phyloP scores from a whole-genome alignment of 2,329 filamentous ascomycete genomes.

The Aspergillus persii region DNA sequence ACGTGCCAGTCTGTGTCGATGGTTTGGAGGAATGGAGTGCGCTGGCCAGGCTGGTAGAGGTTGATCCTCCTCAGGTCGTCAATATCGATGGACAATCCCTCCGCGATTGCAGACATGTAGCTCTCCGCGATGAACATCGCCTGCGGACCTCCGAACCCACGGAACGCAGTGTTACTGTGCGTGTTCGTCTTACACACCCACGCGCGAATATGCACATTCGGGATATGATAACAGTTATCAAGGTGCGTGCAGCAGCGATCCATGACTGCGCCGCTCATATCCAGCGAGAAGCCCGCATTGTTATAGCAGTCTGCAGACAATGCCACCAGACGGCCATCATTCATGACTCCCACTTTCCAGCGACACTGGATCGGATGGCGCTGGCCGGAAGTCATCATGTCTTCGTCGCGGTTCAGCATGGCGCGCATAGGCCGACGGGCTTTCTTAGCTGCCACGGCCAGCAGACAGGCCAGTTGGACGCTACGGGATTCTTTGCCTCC shows the following conservation, averaged over 20 bases:
- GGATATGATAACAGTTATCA: conserved; percentile 25
- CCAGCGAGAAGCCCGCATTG: conserved; percentile 21
- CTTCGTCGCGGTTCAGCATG: conserved; percentile 86
- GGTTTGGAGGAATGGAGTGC: conserved; percentile 22
- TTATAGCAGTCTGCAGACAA: conserved; percentile 19
- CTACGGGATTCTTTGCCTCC: conserved; percentile 84
- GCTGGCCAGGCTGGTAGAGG: conserved; percentile 19
- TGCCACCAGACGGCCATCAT: conserved; percentile 15
- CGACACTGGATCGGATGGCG: conserved; percentile 76
- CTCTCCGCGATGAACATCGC: conserved; percentile 25
- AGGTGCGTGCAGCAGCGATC: conserved; percentile 23
- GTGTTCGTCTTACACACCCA: conserved; percentile 26
- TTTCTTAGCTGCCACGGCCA: conserved; percentile 78
- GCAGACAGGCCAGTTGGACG: conserved; percentile 70
- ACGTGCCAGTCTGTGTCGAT: conserved; percentile 28
- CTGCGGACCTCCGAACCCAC: conserved; percentile 25
- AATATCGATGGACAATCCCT: conserved; percentile 17
- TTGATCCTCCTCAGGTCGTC: conserved; percentile 21
- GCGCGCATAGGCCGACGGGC: conserved; percentile 71
- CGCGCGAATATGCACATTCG: conserved; percentile 20
- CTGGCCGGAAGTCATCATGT: conserved; percentile 80
- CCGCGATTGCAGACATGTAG: conserved; percentile 20
- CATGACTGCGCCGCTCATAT: conserved; percentile 25
- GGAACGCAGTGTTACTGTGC: conserved; percentile 24
- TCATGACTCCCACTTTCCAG: conserved; percentile 55